These are phyloP conservation scores for Wickerhamiella australiensis DNA, from an alignment of 805 yeast species.

Conservation along the genomic window DNA sequence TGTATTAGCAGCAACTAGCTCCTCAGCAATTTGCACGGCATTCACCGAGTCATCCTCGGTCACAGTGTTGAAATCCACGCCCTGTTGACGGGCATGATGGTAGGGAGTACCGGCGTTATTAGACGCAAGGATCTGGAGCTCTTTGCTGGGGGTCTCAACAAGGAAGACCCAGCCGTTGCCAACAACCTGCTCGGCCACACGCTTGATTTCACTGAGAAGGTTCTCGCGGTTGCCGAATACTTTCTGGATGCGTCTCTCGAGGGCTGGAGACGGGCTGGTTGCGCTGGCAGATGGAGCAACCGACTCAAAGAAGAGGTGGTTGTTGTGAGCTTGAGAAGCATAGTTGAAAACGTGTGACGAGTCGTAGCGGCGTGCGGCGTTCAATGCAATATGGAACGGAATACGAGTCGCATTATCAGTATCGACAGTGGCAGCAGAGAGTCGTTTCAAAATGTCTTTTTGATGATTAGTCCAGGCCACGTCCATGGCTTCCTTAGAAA, in stretches of 20 bases:
- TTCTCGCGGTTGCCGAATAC: constrained; percentile 71
- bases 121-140: constrained; percentile 63
- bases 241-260: constrained; percentile 35
- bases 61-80: constrained; percentile 64
- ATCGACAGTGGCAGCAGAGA: constrained; percentile 55
- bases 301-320: constrained; percentile 62
- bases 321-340: constrained; percentile 86
- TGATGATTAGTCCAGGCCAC: constrained; percentile 78
- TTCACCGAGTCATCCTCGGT: constrained; percentile 43
- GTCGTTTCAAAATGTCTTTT: constrained; percentile 39
- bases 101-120: constrained; percentile 83
- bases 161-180: constrained; percentile 93
- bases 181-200: constrained; percentile 56
- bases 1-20: constrained; percentile 26
- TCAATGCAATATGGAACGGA: constrained; percentile 53
- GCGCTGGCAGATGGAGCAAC: constrained; percentile 37
- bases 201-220: constrained; percentile 55
- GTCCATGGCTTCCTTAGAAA: constrained; percentile 52
- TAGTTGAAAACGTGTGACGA: constrained; percentile 65
- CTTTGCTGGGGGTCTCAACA: constrained; percentile 42
- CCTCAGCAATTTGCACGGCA: constrained; percentile 34
- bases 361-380: constrained; percentile 54
- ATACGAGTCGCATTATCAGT: constrained; percentile 65
- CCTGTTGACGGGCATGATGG: constrained; percentile 46
- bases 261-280: constrained; percentile 19